phyloP scores from a whole-genome alignment of 176 grass and related monocot genomes.

The Dactylis glomerata region DNA sequence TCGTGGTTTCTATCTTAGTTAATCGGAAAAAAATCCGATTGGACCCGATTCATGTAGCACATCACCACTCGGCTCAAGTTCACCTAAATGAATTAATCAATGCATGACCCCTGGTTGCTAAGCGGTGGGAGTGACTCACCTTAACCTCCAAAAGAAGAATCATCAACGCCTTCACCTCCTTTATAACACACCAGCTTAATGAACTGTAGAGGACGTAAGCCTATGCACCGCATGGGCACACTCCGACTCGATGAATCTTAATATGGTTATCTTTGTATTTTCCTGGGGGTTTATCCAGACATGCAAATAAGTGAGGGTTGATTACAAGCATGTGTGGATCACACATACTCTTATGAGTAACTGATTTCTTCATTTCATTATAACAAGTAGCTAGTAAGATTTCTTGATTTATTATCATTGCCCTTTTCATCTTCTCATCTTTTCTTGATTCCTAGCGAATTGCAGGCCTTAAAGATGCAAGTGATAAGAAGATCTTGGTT shows the following conservation, averaged over 20 bases:
- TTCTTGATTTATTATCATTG: background rate
- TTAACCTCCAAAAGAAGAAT: background rate
- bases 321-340: background rate
- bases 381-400: background rate
- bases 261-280: background rate
- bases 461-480: slow-evolving; percentile 96
- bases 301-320: background rate
- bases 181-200: background rate
- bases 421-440: background rate
- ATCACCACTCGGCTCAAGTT: background rate
- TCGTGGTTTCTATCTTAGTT: too few relatives aligned
- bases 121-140: background rate
- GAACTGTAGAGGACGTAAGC: background rate
- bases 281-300: background rate
- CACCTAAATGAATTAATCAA: background rate
- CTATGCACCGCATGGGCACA: background rate
- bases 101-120: background rate
- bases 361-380: background rate
- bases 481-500: slow-evolving; percentile 95
- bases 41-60: background rate
- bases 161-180: background rate
- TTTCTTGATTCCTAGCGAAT: slow-evolving; percentile 15
- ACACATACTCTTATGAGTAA: slow-evolving; percentile 1
- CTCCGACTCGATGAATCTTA: background rate
- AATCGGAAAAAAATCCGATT: too few relatives aligned